These are phyloP conservation scores for Plasmodium cynomolgi DNA, from an alignment of 169 alveolate genomes.

Conservation along the genomic window DNA sequence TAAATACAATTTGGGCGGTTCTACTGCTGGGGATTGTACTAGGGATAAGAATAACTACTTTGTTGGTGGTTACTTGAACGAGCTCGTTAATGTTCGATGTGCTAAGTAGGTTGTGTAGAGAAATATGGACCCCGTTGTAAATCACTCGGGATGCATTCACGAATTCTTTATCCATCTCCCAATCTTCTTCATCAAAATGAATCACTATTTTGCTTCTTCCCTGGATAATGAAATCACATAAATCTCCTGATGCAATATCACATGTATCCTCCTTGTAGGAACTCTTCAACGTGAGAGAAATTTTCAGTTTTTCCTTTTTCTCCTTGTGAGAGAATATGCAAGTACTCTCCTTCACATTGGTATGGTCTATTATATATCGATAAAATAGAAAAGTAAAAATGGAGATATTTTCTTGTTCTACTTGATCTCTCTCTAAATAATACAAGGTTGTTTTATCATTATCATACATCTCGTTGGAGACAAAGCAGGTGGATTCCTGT, in stretches of 20 bases:
- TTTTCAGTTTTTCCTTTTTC: conserved; percentile 8
- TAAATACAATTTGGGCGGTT: conserved; percentile 33
- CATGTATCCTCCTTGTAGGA: conserved; percentile 15
- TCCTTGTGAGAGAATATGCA: background rate
- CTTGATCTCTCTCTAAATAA: conserved; percentile 2
- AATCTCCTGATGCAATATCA: background rate
- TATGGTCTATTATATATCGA: conserved; percentile 9
- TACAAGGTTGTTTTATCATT: conserved; percentile 14
- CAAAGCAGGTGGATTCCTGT: background rate
- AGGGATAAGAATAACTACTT: background rate
- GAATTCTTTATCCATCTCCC: conserved; percentile 4
- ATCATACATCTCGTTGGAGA: background rate
- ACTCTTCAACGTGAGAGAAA: background rate
- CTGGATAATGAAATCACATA: conserved; percentile 29
- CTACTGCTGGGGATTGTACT: background rate
- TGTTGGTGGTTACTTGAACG: background rate
- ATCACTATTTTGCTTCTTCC: conserved; percentile 24
- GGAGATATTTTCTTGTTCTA: background rate
- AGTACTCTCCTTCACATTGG: background rate
- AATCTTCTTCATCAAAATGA: background rate
- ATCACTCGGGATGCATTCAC: background rate
- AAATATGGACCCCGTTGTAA: background rate
- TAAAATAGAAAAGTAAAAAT: conserved; percentile 6
- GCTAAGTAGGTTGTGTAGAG: conserved; percentile 21
- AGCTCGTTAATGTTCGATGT: background rate